These are phyloP conservation scores for Eremothecium gossypii DNA, from an alignment of 1,139 yeast genomes.

Conservation along the genomic window DNA sequence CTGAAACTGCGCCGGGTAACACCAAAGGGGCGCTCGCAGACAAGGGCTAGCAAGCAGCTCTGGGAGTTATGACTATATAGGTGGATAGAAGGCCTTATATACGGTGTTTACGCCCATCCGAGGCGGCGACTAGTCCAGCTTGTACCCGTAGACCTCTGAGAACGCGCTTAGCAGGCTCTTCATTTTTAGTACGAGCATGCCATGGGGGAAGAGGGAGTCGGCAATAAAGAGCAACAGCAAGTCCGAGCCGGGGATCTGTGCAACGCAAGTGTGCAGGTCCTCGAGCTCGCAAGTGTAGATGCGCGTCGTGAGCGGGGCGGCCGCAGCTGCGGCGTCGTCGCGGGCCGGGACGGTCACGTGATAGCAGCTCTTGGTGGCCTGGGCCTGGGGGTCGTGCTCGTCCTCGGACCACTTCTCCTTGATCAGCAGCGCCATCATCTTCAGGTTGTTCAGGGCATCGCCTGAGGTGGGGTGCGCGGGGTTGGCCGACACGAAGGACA, in stretches of 20 bases:
- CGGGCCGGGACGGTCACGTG: conserved; percentile 6
- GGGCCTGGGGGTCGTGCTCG: conserved; percentile 13
- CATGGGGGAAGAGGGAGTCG: conserved; percentile 21
- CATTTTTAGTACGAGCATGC: conserved; percentile 24
- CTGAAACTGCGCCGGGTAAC: too few species aligned
- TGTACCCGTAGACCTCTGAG: conserved; percentile 20
- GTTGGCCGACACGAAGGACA: conserved; percentile 19
- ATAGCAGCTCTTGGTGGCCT: conserved; percentile 13
- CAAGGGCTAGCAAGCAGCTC: too few species aligned
- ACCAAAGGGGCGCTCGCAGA: too few species aligned
- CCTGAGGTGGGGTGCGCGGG: conserved; percentile 9
- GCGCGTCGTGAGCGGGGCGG: conserved; percentile 8
- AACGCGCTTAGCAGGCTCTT: conserved; percentile 18
- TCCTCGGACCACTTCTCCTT: conserved; percentile 29
- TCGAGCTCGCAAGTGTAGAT: conserved; percentile 28
- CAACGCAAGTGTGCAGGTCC: conserved; percentile 24
- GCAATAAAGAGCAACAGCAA: conserved; percentile 22
- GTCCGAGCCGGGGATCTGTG: conserved; percentile 25
- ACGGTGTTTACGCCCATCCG: too few species aligned
- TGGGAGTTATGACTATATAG: too few species aligned
- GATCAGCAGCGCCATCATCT: conserved; percentile 27
- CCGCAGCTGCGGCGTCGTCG: conserved; percentile 2
- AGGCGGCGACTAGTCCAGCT: conserved; percentile 8
- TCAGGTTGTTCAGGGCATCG: conserved; percentile 21
- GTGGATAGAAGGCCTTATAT: too few species aligned